A percentile compares a stretch with the other conserved stretches of the same genome.
Evolutionary conservation across 371 early-diverging fungal species (phyloP).

Genomic region (Capillidium heterosporum): DNA sequence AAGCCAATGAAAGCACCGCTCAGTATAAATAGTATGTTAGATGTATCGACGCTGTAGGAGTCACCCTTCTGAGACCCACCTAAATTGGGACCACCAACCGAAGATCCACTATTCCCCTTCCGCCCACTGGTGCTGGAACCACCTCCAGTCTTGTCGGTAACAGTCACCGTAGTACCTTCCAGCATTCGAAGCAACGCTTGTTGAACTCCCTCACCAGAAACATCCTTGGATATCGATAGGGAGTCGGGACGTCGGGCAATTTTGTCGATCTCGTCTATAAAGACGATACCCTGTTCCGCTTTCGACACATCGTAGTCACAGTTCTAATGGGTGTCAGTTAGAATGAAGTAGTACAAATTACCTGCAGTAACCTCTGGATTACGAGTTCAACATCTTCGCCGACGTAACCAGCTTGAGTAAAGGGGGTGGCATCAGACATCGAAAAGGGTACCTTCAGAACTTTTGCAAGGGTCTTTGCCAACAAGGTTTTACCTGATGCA

Average conservation of each 20-base stretch:
- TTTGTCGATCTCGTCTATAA: constrained; percentile 88
- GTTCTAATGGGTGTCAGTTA: constrained; percentile 16
- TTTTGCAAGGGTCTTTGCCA: constrained; percentile 69
- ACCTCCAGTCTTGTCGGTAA: constrained; percentile 60
- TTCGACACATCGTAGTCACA: constrained; percentile 70
- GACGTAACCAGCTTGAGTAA: constrained; percentile 87
- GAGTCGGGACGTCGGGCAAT: constrained; percentile 60
- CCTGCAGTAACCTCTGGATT: constrained; percentile 66
- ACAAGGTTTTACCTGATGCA: constrained; percentile 48
- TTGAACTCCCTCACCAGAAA: constrained; percentile 87
- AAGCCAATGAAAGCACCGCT: constrained; percentile 84
- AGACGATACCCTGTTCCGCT: constrained; percentile 80
- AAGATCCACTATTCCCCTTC: constrained; percentile 9
- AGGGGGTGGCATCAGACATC: constrained; percentile 82
- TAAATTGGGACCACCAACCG: constrained; percentile 16
- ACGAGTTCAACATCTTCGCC: constrained; percentile 86
- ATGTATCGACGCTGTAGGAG: constrained; percentile 67
- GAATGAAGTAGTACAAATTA: constrained; percentile 6
- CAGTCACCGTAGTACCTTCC: constrained; percentile 71
- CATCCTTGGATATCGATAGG: constrained; percentile 64
- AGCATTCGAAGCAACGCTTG: constrained; percentile 73
- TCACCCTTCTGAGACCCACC: constrained; percentile 33
- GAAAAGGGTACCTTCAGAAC: constrained; percentile 78
- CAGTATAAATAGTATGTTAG: constrained; percentile 76
- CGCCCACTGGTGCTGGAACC: constrained; percentile 9